Percentiles rank a stretch among this genome's conserved stretches.
phyloP scores from a whole-genome alignment of 2,329 filamentous ascomycete species.

The Bimuria novae-zelandiae region DNA sequence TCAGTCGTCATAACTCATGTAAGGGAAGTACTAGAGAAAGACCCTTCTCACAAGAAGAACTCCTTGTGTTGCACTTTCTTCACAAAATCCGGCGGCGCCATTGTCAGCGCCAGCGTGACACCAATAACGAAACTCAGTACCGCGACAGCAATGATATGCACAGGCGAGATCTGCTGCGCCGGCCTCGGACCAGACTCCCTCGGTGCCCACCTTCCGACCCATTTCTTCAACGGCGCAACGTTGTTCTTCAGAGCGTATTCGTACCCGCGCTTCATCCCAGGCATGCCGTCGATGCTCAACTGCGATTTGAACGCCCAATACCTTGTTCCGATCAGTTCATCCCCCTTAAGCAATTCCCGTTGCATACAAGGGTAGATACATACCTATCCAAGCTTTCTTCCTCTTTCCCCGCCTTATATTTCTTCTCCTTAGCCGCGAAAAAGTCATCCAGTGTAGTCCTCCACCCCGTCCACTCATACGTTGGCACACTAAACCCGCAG shows the following conservation, averaged over 20 bases:
- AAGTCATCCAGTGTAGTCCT: constrained; percentile 48
- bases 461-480: constrained; percentile 50
- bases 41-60: constrained; percentile 14
- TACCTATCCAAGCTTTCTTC: constrained; percentile 49
- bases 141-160: constrained; percentile 29
- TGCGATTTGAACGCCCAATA: constrained; percentile 54
- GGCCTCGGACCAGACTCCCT: constrained; percentile 15
- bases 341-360: background rate
- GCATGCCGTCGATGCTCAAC: constrained; percentile 51
- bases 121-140: constrained; percentile 41
- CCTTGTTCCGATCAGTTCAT: constrained; percentile 25
- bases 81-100: constrained; percentile 32
- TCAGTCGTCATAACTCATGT: too few species aligned
- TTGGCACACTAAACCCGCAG: constrained; percentile 52
- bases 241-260: constrained; percentile 42
- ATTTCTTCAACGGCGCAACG: constrained; percentile 50
- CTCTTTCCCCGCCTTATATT: constrained; percentile 41
- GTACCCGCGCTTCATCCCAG: constrained; percentile 48
- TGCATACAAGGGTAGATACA: background rate
- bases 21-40: too few species aligned
- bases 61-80: constrained; percentile 28
- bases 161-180: constrained; percentile 11
- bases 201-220: constrained; percentile 45
- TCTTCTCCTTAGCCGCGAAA: constrained; percentile 47
- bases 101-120: constrained; percentile 25